Conservation (phyloP, 371 early-diverging fungal genomes). For the Sporodiniella umbellata region DNA sequence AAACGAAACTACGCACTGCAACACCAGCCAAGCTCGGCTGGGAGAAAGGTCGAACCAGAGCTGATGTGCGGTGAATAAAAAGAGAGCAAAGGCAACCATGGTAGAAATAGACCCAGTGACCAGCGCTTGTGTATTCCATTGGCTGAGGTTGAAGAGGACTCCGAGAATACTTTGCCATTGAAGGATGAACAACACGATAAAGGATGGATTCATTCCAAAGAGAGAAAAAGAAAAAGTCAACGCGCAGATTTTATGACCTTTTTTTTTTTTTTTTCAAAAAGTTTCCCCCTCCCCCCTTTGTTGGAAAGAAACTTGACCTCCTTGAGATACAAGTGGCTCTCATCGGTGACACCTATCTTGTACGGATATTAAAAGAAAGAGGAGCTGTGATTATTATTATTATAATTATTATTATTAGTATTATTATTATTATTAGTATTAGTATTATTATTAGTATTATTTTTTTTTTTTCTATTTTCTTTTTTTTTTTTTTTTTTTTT, state of each 20-base stretch:
- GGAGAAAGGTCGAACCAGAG: constrained; percentile 10
- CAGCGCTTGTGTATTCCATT: constrained; percentile 9
- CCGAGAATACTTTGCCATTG: constrained; percentile 37
- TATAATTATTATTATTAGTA: too few species aligned
- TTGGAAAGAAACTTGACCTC: background rate
- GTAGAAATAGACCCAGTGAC: constrained; percentile 23
- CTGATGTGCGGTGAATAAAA: constrained; percentile 20
- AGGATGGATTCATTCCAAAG: background rate
- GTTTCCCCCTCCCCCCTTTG: background rate
- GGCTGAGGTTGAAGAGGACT: constrained; percentile 23
- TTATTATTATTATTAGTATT: too few species aligned
- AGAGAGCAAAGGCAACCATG: constrained; percentile 14
- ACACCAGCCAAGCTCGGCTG: background rate
- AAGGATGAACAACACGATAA: constrained; percentile 15
- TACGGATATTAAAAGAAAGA: too few species aligned
- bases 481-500: constrained; percentile 2
- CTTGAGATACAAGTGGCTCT: background rate
- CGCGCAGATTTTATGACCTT: background rate
- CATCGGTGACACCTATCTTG: too few species aligned
- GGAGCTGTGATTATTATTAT: too few species aligned
- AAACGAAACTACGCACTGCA: too few species aligned
- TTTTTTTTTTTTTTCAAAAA: background rate
- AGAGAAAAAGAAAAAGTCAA: background rate
- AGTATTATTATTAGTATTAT: too few species aligned
- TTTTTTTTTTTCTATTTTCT: too few species aligned